phyloP scores from a whole-genome alignment of 1,284 basidiomycete genomes.

The Papiliotrema fonsecae region DNA sequence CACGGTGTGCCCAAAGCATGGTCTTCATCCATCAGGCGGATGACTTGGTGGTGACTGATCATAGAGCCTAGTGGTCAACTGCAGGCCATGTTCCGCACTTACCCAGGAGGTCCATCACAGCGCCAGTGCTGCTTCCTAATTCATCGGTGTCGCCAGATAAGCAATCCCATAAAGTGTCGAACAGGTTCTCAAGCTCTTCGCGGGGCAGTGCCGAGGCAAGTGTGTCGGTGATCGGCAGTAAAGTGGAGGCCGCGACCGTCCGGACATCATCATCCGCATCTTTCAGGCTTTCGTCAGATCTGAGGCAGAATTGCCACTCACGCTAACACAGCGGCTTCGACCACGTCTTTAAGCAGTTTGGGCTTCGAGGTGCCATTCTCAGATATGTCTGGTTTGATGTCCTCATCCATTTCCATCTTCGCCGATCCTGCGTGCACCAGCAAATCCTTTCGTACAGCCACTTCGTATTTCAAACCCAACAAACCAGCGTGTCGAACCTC shows the following conservation, averaged over 20 bases:
- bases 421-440: conserved; percentile 52
- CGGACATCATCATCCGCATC: conserved; percentile 97
- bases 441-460: conserved; percentile 82
- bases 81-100: conserved; percentile 17
- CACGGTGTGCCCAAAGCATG: not conserved
- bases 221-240: conserved; percentile 77
- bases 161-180: conserved; percentile 87
- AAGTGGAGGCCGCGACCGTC: conserved; percentile 86
- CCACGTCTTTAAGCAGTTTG: conserved; percentile 60
- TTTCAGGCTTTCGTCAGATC: conserved; percentile 57
- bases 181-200: conserved; percentile 64
- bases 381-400: conserved; percentile 23
- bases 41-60: conserved; percentile 26
- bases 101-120: conserved; percentile 96
- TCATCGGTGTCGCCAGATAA: conserved; percentile 93
- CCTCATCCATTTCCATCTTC: conserved; percentile 19
- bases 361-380: not conserved
- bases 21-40: conserved; percentile 21
- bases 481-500: conserved; percentile 95
- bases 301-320: conserved; percentile 45
- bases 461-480: conserved; percentile 95
- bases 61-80: conserved; percentile 19
- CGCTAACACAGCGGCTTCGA: conserved; percentile 84
- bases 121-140: conserved; percentile 90
- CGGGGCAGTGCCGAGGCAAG: conserved; percentile 69